Evolutionary conservation across 148 eudicot genomes (phyloP), one percentile per base, ranked within the genome.

Genomic region (Amaranthus palmeri): DNA sequence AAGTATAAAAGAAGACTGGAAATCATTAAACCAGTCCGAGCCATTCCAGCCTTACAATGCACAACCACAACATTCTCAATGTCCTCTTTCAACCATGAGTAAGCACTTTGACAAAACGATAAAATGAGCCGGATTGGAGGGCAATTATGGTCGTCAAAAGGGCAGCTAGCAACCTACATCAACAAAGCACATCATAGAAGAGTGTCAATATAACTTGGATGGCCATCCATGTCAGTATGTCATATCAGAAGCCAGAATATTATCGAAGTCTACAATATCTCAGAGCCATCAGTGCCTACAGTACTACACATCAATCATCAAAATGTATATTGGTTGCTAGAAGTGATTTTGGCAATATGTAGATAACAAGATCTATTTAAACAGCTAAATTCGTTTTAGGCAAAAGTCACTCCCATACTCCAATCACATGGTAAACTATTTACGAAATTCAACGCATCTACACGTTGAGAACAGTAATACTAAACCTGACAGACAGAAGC

Each of bases 21-120:
- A 69, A 95, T 95, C 99, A 91, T 95, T 71, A 95, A 77, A 57
- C 99, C 99, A 54, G 99, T 95, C 78, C 99, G 88, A 54, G 99
- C 99, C 97, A 95, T 89, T 85, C 99, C 99, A 71, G 99, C 99
- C 77, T 95, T 95, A 81, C 98, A 95, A 78, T 95, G 99, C 80
- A 95, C 99, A 67, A 95, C 96, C 80, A 95, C 96, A 53, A 95
- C 96, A 88, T 95, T 91, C 74, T 95, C 97, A 57, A 95, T 91
- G 83, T 95, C 99, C 83, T 95, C 97, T 84, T 95, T 95, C 84
- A 95, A 84, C 99, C 99, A 95, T 55, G 99, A 82, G 80, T 91
- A 95, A 17, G 99, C 99, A 86, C 99, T 95, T 77, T 88, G 91
- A 78, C 99, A 95, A 80, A 95, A 95, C 70, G 82, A 82, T 72